phyloP scores from a whole-genome alignment of 1,284 basidiomycete species.

The Coriolopsis trogii region DNA sequence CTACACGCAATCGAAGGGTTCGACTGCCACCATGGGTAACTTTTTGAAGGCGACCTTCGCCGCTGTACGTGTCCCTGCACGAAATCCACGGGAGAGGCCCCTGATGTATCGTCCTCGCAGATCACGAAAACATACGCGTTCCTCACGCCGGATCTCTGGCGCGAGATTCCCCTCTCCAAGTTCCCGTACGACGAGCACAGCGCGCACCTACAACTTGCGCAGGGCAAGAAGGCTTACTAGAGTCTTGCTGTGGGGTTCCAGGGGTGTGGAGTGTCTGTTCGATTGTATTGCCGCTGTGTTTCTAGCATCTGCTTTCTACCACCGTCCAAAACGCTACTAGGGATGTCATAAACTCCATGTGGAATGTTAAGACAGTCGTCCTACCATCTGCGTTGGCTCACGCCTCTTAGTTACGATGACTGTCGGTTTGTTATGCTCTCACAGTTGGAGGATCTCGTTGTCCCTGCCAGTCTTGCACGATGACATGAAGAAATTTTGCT shows the following conservation, averaged over 20 bases:
- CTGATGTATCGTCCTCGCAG: conserved; percentile 39
- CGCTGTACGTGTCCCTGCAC: conserved; percentile 63
- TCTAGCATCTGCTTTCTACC: conserved; percentile 19
- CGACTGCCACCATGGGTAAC: conserved; percentile 99
- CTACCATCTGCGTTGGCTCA: too few species aligned
- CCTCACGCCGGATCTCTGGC: conserved; percentile 98
- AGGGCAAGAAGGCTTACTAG: conserved; percentile 84
- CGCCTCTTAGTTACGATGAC: too few species aligned
- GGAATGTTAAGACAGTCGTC: too few species aligned
- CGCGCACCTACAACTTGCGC: conserved; percentile 83
- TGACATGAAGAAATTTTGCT: too few species aligned
- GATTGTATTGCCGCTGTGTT: conserved; percentile 31
- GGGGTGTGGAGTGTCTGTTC: conserved; percentile 20
- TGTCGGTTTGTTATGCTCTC: too few species aligned
- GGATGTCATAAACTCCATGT: conserved; percentile 18
- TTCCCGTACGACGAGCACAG: conserved; percentile 95
- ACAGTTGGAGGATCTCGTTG: too few species aligned
- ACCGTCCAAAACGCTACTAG: conserved; percentile 18
- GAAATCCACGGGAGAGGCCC: too few species aligned
- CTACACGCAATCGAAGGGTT: conserved; percentile 97
- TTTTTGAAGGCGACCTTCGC: conserved; percentile 99
- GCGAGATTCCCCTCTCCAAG: conserved; percentile 88
- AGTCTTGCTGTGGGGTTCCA: conserved; percentile 30
- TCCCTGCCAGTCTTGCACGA: too few species aligned
- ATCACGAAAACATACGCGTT: conserved; percentile 98